Percentiles rank a stretch among this genome's conserved stretches.
Conservation (phyloP, 2,329 filamentous ascomycete genomes). For the Stromatinia cepivora region DNA sequence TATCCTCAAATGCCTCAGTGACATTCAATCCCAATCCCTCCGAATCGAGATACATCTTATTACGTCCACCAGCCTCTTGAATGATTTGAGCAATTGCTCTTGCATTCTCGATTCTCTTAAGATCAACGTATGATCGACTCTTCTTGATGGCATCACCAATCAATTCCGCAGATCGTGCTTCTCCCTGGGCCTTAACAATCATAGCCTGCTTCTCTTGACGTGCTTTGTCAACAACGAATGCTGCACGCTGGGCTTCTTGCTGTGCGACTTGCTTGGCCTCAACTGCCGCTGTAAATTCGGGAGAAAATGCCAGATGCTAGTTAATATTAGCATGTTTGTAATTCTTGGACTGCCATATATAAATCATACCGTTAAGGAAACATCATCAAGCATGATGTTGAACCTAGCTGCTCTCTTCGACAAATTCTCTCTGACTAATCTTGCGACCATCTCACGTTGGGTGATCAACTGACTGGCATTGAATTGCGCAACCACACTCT, state of each 20-base stretch:
- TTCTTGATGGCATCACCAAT: conserved; percentile 99
- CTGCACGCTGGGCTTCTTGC: conserved; percentile 95
- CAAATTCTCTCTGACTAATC: conserved; percentile 88
- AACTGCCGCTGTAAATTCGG: conserved; percentile 71
- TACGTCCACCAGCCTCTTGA: conserved; percentile 81
- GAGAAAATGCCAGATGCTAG: conserved; percentile 70
- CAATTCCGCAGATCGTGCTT: conserved; percentile 94
- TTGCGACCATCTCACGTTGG: conserved; percentile 94
- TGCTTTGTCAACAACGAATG: conserved; percentile 98
- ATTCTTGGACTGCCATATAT: not conserved
- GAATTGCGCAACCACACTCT: conserved; percentile 98
- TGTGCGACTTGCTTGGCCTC: conserved; percentile 75
- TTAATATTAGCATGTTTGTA: conserved; percentile 14
- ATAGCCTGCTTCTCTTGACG: conserved; percentile 99
- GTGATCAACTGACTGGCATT: conserved; percentile 98
- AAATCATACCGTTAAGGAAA: conserved; percentile 80
- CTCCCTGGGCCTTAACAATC: conserved; percentile 97
- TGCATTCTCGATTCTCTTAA: conserved; percentile 98
- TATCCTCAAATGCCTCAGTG: conserved; percentile 51
- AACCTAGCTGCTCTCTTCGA: conserved; percentile 88
- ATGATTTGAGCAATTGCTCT: conserved; percentile 83
- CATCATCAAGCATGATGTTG: conserved; percentile 96
- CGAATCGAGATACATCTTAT: conserved; percentile 91
- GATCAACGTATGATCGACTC: conserved; percentile 92
- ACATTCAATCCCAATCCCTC: conserved; percentile 92